Conservation (phyloP, 441 rosid genomes). For the Adansonia madagascariensis region DNA sequence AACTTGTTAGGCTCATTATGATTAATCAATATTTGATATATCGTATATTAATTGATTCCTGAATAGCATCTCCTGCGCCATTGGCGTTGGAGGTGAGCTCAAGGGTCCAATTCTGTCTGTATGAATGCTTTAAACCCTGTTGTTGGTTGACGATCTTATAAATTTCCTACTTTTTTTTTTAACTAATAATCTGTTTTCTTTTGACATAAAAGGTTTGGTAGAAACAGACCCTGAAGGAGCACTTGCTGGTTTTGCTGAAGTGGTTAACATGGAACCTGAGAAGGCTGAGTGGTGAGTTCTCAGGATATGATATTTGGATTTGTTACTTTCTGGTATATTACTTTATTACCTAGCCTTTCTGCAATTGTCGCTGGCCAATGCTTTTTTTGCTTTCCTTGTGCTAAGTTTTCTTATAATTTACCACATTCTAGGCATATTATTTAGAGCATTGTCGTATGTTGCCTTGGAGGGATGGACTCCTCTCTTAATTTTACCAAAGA, state of each 20-base stretch:
- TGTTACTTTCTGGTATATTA: not conserved
- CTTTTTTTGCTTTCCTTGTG: not conserved
- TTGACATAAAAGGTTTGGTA: slow-evolving; percentile 66
- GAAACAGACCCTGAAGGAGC: slow-evolving; percentile 96
- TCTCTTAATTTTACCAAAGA: not conserved
- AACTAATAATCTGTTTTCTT: too few species aligned
- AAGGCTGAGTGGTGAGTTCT: slow-evolving; percentile 98
- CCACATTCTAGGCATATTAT: not conserved
- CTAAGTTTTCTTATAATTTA: not conserved
- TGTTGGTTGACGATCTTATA: not conserved
- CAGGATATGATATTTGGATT: too few species aligned
- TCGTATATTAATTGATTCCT: not conserved
- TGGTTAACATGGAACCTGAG: slow-evolving; percentile 94
- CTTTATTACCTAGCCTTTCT: slow-evolving; percentile 1
- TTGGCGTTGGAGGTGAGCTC: not conserved
- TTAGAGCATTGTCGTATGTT: not conserved
- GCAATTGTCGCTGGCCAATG: not conserved
- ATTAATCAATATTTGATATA: not conserved
- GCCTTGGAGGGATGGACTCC: not conserved
- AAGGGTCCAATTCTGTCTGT: not conserved
- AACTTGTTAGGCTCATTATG: slow-evolving; percentile 5
- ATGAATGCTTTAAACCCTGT: not conserved
- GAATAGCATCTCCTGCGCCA: not conserved
- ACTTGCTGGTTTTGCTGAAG: slow-evolving; percentile 88
- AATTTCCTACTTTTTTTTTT: not conserved